Conservation (phyloP, 2,329 filamentous ascomycete genomes). For the Trichoderma aggressivum region DNA sequence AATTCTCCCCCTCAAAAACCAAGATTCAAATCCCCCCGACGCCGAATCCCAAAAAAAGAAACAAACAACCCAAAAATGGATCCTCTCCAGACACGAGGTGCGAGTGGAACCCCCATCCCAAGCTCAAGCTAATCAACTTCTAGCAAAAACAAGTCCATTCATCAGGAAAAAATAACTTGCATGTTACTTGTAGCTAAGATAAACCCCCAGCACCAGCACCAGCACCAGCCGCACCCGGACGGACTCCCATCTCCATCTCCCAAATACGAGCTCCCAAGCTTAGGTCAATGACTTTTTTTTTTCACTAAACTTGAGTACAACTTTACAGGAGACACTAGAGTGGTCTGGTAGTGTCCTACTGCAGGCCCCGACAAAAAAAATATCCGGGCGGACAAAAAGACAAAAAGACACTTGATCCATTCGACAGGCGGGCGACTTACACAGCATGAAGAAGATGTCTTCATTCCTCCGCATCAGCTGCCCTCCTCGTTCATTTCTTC, state of each 20-base stretch:
- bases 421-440: background rate
- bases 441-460: background rate
- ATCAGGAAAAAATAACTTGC: background rate
- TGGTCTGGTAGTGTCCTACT: background rate
- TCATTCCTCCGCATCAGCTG: background rate
- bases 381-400: background rate
- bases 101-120: constrained; percentile 6
- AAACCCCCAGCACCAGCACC: background rate
- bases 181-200: too few species aligned
- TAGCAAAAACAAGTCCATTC: background rate
- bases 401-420: background rate
- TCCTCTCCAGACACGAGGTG: constrained; percentile 13
- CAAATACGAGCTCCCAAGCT: background rate
- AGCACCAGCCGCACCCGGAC: background rate
- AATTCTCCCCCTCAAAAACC: background rate
- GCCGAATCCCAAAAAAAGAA: background rate
- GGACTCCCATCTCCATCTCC: background rate
- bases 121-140: background rate
- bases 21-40: background rate
- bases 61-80: background rate
- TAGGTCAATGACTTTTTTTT: background rate
- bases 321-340: background rate
- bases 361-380: background rate
- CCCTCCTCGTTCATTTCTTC: background rate
- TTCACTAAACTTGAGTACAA: background rate